Evolutionary conservation across 257 asterid species (phyloP), one percentile per base, ranked within the genome.

Genomic region (Salvia miltiorrhiza): DNA sequence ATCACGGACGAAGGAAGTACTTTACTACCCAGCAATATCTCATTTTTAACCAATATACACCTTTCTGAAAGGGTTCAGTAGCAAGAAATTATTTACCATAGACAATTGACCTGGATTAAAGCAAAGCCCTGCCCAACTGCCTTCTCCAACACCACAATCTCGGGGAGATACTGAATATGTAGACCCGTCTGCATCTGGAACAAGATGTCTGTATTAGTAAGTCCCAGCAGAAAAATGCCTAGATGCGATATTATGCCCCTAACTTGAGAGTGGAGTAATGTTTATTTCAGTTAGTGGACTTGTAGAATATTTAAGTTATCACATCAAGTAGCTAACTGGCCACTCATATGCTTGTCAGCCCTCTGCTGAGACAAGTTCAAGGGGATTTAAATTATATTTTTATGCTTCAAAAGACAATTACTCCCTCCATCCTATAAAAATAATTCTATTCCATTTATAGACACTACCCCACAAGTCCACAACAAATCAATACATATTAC

Each of bases 61-160:
- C 13, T n/a, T 57, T 69, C 41, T 9, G 23, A 55, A 45, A 19
- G 2, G 9, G 12, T 26, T 37, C 19, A 54, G 16, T 20, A 55
- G 61, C 62, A 64, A 52, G 33, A 69, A 53, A 65, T 67, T 26
- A 50, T 20, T n/a, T 86, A 93, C 98, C 96, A 84, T 90, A 59
- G 89, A 84, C 78, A 83, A 68, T 64, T 90, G 97, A 73, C 75
- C 71, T 71, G 95, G 95, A 65, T 85, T 87, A 79, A 93, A 93
- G 82, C 88, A 88, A 75, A 93, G 83, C 56, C 99, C 97, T 5
- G 96, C 83, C 96, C 97, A 93, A 69, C 97, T 81, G 77, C 94
- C 92, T 86, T 93, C 99, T 82, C 92, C 95, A 77, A 92, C 86
- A 76, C 92, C 94, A 67, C 60, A 75, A 84, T 93, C 99, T 41